These are phyloP conservation scores for Candolleomyces eurysporus DNA, from an alignment of 768 basidiomycete species.

Conservation along the genomic window DNA sequence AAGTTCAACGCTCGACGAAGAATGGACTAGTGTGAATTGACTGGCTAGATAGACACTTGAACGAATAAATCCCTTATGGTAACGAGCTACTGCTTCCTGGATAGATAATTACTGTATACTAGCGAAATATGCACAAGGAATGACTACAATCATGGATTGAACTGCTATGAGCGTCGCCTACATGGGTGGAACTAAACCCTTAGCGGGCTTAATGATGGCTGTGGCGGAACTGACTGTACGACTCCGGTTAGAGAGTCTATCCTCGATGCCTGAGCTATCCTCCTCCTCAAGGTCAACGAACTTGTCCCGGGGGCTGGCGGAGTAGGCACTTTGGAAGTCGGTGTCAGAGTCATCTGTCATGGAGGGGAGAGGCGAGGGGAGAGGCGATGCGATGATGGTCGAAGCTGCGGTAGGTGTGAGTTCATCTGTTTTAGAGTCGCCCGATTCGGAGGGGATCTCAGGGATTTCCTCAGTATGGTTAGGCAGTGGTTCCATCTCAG, in stretches of 20 bases:
- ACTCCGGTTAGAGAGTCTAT: slow-evolving; percentile 29
- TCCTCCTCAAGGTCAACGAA: slow-evolving; percentile 48
- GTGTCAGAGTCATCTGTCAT: slow-evolving; percentile 77
- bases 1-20: slow-evolving; percentile 69
- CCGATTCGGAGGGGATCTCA: slow-evolving; percentile 26
- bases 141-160: background rate
- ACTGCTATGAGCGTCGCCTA: background rate
- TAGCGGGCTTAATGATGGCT: slow-evolving; percentile 24
- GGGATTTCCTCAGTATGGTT: slow-evolving; percentile 22
- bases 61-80: background rate
- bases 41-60: background rate
- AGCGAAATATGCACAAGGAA: slow-evolving; percentile 1
- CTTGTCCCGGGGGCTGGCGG: slow-evolving; percentile 68
- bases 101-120: slow-evolving; percentile 4
- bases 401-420: slow-evolving; percentile 14
- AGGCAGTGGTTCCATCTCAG: slow-evolving; percentile 27
- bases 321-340: slow-evolving; percentile 87
- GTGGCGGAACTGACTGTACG: slow-evolving; percentile 62
- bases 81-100: background rate
- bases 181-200: slow-evolving; percentile 19
- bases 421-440: slow-evolving; percentile 24
- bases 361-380: slow-evolving; percentile 23
- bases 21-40: slow-evolving; percentile 46
- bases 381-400: slow-evolving; percentile 11
- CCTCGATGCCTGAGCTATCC: slow-evolving; percentile 7